A percentile compares a stretch with the other conserved stretches of the same genome.
These are phyloP conservation scores for Monosporozyma unispora DNA, from an alignment of 805 yeast genomes.

Conservation along the genomic window DNA sequence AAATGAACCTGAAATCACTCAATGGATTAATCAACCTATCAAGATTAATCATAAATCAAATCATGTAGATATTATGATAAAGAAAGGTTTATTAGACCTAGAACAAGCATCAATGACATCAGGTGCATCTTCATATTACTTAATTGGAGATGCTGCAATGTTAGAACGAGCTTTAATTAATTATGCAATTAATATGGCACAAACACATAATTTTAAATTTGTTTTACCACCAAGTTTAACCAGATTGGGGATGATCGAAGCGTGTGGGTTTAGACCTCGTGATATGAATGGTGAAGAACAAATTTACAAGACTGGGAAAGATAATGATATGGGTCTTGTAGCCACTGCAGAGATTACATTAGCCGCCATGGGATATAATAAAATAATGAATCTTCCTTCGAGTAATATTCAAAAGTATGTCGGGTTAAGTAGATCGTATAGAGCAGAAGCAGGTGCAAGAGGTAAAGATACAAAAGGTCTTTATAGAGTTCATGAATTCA, in stretches of 20 bases:
- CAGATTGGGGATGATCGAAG: conserved; percentile 61
- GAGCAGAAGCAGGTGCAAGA: conserved; percentile 97
- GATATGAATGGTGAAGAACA: conserved; percentile 83
- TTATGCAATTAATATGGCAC: conserved; percentile 61
- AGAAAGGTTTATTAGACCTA: conserved; percentile 62
- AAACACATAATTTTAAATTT: conserved; percentile 56
- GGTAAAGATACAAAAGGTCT: conserved; percentile 89
- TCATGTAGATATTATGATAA: conserved; percentile 64
- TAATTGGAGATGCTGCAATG: conserved; percentile 75
- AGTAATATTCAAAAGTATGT: conserved; percentile 49
- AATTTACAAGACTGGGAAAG: conserved; percentile 54
- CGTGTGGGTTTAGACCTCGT: conserved; percentile 93
- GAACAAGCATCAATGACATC: conserved; percentile 62
- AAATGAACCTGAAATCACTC: conserved; percentile 36
- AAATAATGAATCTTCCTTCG: conserved; percentile 30
- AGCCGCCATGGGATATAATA: conserved; percentile 66
- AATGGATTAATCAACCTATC: conserved; percentile 38
- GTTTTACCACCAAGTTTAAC: conserved; percentile 83
- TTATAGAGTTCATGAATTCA: conserved; percentile 92
- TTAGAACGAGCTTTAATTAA: conserved; percentile 86
- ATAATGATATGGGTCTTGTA: conserved; percentile 50
- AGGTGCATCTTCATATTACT: conserved; percentile 80
- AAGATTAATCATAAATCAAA: conserved; percentile 15
- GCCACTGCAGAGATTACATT: conserved; percentile 96
- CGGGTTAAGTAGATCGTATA: conserved; percentile 77